Conservation (phyloP, 2,329 filamentous ascomycete genomes). For the Aspergillus puulaauensis region DNA sequence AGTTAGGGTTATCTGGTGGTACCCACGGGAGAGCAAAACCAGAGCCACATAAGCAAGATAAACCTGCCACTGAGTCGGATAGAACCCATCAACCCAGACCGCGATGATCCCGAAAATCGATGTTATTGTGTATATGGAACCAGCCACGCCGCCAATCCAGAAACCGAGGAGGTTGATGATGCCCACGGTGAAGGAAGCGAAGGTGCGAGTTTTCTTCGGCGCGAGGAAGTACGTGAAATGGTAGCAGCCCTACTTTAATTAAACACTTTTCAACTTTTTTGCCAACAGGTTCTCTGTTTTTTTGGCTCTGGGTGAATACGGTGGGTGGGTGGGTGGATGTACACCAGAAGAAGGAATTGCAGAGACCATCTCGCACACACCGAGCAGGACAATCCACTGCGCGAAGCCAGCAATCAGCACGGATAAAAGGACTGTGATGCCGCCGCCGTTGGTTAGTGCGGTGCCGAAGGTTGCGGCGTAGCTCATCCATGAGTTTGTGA, state of each 20-base stretch:
- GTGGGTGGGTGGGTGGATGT: background rate
- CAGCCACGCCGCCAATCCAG: constrained; percentile 22
- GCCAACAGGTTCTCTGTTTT: too few species aligned
- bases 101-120: constrained; percentile 17
- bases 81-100: constrained; percentile 15
- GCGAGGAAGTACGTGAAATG: constrained; percentile 30
- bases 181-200: constrained; percentile 26
- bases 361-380: constrained; percentile 14
- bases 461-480: constrained; percentile 25
- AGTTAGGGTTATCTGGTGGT: background rate
- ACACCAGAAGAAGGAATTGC: constrained; percentile 18
- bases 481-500: constrained; percentile 25
- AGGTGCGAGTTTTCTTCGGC: constrained; percentile 19
- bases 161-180: constrained; percentile 26
- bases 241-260: constrained; percentile 26
- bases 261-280: too few species aligned
- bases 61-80: constrained; percentile 16
- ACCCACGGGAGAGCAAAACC: constrained; percentile 11
- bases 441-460: constrained; percentile 24
- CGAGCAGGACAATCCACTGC: constrained; percentile 24
- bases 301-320: too few species aligned
- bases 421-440: constrained; percentile 22
- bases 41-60: constrained; percentile 18
- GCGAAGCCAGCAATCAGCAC: constrained; percentile 18
- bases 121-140: constrained; percentile 15